Base-by-base conservation (phyloP, 352 stramenopile genomes). In the Pythium scleroteichum region DNA sequence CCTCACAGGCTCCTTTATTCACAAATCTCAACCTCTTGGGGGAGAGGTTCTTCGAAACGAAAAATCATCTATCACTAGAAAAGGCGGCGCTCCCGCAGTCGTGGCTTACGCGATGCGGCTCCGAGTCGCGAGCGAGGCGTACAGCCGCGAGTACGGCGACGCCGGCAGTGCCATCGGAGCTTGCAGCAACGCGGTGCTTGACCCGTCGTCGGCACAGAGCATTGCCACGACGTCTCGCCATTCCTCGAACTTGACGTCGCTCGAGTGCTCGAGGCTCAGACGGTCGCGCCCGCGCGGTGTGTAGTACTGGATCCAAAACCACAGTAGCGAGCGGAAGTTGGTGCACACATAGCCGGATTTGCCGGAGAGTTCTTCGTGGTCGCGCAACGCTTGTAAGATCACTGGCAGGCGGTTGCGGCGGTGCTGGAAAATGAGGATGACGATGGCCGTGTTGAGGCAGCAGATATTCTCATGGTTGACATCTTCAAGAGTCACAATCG, bases 401-500 rank as follows among this genome's bases (percentile, higher is more conserved):
- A 59, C 58, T 7, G 84, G 67, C 4, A 98, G 76, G 20, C 92
- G 74, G 13, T 81, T 56, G n/a, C 91, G 81, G n/a, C 91, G 91
- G 60, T 97, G 75, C 53, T 96, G 89, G 65, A 98, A 98, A 6
- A 99, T 90, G 19, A 98, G 69, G 59, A 99, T 94, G 26, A 98
- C 85, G 33, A 99, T 88, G 10, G 93, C 93, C 41, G 96, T 98
- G 78, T 99, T 99, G 29, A 99, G 69, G 56, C 94, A 98, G 79
- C 96, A 98, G 74, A 99, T 98, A 68, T 98, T 99, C 70, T 98
- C 95, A 69, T 99, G 95, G 64, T 98, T 98, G 62, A 98, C 91
- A 50, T 97, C 95, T 22, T 92, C 83, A 55, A 98, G 76, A 54
- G 90, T 84, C n/a, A 99, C 93, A 41, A 98, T 93, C 8, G 80